A percentile compares a stretch with the other conserved stretches of the same genome.
These are phyloP conservation scores for Blakeslea trispora DNA, from an alignment of 371 early-diverging fungal species.

Conservation along the genomic window DNA sequence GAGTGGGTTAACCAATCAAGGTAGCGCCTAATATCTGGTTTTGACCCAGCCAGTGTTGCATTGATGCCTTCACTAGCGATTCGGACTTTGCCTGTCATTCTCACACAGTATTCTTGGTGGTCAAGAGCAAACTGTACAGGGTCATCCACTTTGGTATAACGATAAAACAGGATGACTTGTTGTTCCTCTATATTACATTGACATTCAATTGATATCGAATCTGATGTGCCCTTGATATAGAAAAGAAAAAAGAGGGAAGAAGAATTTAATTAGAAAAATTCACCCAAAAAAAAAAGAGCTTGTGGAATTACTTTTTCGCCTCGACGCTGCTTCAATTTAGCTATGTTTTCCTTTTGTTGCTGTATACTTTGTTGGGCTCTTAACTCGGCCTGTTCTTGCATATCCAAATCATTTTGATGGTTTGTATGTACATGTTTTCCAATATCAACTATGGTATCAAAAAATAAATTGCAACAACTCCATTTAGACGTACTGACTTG, in stretches of 20 bases:
- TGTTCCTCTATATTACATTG: conserved; percentile 26
- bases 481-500: conserved; percentile 11
- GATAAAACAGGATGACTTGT: conserved; percentile 67
- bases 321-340: conserved; percentile 24
- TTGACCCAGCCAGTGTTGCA: conserved; percentile 62
- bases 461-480: conserved; percentile 22
- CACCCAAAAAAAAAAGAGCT: too few relatives aligned
- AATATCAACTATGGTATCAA: conserved; percentile 10
- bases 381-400: conserved; percentile 4
- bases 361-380: conserved; percentile 1
- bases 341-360: conserved; percentile 9
- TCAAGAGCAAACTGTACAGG: conserved; percentile 46
- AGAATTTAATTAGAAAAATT: neutral
- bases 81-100: conserved; percentile 66
- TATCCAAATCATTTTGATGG: conserved; percentile 20
- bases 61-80: conserved; percentile 69
- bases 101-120: conserved; percentile 33
- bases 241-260: too few relatives aligned
- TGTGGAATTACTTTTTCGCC: conserved; percentile 35
- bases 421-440: conserved; percentile 19
- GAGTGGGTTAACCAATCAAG: conserved; percentile 44
- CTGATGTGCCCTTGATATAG: conserved; percentile 46
- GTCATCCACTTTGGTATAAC: conserved; percentile 44
- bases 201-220: conserved; percentile 41
- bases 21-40: conserved; percentile 44